Percentiles rank a stretch among this genome's conserved stretches.
phyloP scores from a whole-genome alignment of 768 basidiomycete genomes.

The Hemileccinum rubropunctum region DNA sequence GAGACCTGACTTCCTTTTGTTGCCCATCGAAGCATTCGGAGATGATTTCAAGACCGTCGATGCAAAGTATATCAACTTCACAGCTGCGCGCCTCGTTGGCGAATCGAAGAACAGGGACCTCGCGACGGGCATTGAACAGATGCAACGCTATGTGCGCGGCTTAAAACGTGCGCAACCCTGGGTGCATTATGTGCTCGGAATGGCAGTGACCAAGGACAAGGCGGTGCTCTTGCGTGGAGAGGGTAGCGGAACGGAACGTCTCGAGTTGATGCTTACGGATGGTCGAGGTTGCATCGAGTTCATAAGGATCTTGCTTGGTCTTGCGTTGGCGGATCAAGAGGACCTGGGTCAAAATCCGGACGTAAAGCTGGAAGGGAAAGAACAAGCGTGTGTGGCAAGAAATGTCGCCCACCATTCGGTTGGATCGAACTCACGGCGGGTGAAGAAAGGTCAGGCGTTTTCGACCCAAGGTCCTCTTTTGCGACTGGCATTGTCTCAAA shows the following conservation, averaged over 20 bases:
- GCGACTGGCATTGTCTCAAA: too few relatives aligned
- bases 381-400: background rate
- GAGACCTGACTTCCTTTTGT: background rate
- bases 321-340: background rate
- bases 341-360: background rate
- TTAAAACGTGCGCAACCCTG: conserved; percentile 1
- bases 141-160: too few relatives aligned
- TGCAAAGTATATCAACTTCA: background rate
- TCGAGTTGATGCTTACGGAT: too few relatives aligned
- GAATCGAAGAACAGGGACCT: too few relatives aligned
- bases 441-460: too few relatives aligned
- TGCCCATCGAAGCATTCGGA: background rate
- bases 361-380: background rate
- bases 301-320: too few relatives aligned
- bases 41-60: background rate
- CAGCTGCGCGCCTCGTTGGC: too few relatives aligned
- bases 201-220: background rate
- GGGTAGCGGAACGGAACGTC: too few relatives aligned
- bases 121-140: too few relatives aligned
- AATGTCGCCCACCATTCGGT: background rate
- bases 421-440: too few relatives aligned
- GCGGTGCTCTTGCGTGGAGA: conserved; percentile 4
- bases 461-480: too few relatives aligned
- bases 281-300: too few relatives aligned
- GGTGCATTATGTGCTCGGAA: background rate